Conservation (phyloP, 2,329 filamentous ascomycete species). For the Graphium sp. region DNA sequence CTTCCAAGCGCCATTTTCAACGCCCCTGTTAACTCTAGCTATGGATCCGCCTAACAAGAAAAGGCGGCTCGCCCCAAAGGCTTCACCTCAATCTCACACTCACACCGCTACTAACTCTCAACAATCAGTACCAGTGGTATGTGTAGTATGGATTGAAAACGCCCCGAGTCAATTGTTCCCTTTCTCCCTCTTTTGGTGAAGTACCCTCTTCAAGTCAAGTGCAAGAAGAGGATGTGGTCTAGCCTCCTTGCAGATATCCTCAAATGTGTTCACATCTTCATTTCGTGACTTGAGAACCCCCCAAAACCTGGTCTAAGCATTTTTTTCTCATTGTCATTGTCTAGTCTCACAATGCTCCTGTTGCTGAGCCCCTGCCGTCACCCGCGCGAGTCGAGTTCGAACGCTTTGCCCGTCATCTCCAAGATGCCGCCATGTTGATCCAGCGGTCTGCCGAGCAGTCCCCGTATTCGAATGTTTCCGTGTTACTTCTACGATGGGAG, state of each 20-base stretch:
- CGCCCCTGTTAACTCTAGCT: not conserved
- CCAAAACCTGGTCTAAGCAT: not conserved
- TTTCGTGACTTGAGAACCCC: not conserved
- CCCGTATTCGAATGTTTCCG: constrained; percentile 40
- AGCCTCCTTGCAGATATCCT: no score
- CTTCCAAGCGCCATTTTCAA: not conserved
- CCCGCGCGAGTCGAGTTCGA: constrained; percentile 45
- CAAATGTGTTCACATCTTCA: not conserved
- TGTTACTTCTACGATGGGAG: constrained; percentile 45
- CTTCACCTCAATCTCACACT: constrained; percentile 1
- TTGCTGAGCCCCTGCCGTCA: constrained; percentile 8
- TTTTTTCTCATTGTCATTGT: constrained; percentile 1
- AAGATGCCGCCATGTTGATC: constrained; percentile 52
- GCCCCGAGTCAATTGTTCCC: no score
- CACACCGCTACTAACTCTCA: constrained; percentile 1
- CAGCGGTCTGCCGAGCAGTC: constrained; percentile 43
- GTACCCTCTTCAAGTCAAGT: not conserved
- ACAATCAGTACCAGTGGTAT: not conserved
- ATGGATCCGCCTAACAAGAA: constrained; percentile 26
- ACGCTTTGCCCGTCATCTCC: constrained; percentile 48
- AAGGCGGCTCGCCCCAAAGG: constrained; percentile 25
- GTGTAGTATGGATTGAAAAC: no score
- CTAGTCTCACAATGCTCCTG: constrained; percentile 4
- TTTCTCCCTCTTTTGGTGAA: not conserved
- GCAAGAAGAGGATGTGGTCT: not conserved